Evolutionary conservation across 495 filamentous ascomycete species (phyloP).

Genomic region (Astrothelium macrocarpum): DNA sequence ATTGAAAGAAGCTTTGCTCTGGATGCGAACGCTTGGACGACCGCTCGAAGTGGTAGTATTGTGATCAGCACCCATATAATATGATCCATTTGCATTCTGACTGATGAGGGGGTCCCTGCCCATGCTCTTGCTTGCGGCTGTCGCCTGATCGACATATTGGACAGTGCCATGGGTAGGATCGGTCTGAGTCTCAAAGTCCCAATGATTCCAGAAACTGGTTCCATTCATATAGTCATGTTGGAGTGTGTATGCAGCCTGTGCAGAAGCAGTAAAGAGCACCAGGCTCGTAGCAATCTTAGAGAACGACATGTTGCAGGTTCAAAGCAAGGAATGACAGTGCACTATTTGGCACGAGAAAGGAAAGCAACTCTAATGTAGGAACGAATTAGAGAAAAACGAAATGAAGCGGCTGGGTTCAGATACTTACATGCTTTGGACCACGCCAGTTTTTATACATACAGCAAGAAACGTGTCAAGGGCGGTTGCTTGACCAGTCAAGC

Average conservation of each 20-base stretch:
- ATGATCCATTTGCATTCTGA: slow-evolving; percentile 7
- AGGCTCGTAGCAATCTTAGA: background rate
- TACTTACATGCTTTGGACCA: background rate
- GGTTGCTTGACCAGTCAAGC: background rate
- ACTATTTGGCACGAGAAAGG: background rate
- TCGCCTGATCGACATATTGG: slow-evolving; percentile 25
- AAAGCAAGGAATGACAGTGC: background rate
- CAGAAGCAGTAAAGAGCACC: slow-evolving; percentile 2
- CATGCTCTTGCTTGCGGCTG: slow-evolving; percentile 14
- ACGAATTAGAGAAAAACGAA: background rate
- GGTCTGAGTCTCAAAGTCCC: slow-evolving; percentile 13
- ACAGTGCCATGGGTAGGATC: slow-evolving; percentile 32
- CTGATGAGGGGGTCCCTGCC: slow-evolving; percentile 21
- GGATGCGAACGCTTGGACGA: slow-evolving; percentile 30
- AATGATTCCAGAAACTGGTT: slow-evolving; percentile 20
- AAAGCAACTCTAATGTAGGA: background rate
- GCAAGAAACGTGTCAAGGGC: background rate
- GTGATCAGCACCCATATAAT: slow-evolving; percentile 29
- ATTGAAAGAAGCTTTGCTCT: slow-evolving; percentile 31
- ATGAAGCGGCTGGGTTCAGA: background rate
- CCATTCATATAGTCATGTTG: slow-evolving; percentile 20
- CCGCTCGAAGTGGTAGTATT: slow-evolving; percentile 26
- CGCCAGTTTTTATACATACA: background rate
- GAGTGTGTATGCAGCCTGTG: slow-evolving; percentile 13
- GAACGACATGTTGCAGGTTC: background rate